These are phyloP conservation scores for Brasenia schreberi DNA, from an alignment of 164 flowering plant genomes.

Conservation along the genomic window DNA sequence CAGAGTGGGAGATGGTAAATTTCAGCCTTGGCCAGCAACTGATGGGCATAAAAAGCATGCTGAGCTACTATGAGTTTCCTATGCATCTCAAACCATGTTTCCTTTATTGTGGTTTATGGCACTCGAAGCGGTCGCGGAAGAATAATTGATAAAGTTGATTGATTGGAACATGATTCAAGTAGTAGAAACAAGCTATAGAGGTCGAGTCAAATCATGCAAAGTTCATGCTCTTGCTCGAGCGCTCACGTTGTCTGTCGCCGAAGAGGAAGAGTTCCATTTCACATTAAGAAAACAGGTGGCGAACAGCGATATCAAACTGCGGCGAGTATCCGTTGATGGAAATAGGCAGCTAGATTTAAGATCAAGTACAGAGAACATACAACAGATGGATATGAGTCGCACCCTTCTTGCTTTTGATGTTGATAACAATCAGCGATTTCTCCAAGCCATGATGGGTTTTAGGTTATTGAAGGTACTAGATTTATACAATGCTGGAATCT, in stretches of 20 bases:
- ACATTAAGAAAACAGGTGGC: background rate
- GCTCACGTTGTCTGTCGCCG: constrained; percentile 5
- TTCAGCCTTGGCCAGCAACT: background rate
- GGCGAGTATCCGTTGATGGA: constrained; percentile 1
- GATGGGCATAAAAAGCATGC: background rate
- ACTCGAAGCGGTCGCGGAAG: constrained; percentile 11
- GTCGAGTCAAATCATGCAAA: constrained; percentile 11
- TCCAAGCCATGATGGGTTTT: background rate
- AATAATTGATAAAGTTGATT: constrained; percentile 7
- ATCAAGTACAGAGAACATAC: background rate
- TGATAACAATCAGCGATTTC: background rate
- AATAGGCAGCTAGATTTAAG: background rate
- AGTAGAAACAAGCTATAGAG: constrained; percentile 2
- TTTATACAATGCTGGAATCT: background rate
- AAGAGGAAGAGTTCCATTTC: constrained; percentile 1
- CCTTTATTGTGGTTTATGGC: constrained; percentile 9
- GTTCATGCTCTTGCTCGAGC: constrained; percentile 14
- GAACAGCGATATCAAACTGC: background rate
- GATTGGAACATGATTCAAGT: constrained; percentile 10
- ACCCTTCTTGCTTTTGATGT: background rate
- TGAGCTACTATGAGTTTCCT: constrained; percentile 9
- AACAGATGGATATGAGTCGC: too few species aligned
- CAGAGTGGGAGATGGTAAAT: constrained; percentile 3
- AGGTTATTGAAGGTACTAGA: background rate
- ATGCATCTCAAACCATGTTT: constrained; percentile 9